Evolutionary conservation across 139 green algal species (phyloP).

Genomic region (Picochlorum sp.): DNA sequence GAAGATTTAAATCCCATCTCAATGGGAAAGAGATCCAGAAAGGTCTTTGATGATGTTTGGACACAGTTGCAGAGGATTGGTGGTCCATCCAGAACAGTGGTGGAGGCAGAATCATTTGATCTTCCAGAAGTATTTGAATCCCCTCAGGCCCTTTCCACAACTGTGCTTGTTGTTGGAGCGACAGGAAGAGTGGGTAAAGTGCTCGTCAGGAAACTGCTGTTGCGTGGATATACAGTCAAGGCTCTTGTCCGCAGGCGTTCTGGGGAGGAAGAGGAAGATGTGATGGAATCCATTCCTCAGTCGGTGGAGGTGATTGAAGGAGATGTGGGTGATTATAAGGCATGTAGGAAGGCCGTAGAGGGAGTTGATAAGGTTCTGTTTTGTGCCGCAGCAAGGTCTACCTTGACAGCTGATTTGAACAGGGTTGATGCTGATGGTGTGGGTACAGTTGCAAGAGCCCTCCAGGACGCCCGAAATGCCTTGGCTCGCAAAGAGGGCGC

Average conservation of each 20-base stretch:
- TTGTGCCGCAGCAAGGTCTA: slow-evolving; percentile 49
- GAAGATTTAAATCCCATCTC: slow-evolving; percentile 64
- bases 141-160: slow-evolving; percentile 68
- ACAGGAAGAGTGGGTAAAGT: slow-evolving; percentile 85
- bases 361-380: slow-evolving; percentile 90
- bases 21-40: slow-evolving; percentile 62
- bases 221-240: slow-evolving; percentile 83
- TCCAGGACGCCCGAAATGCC: slow-evolving; percentile 42
- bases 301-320: slow-evolving; percentile 73
- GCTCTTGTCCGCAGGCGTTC: slow-evolving; percentile 59
- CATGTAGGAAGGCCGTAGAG: slow-evolving; percentile 62
- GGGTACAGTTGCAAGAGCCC: slow-evolving; percentile 43
- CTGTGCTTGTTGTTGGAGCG: slow-evolving; percentile 88
- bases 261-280: slow-evolving; percentile 11
- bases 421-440: slow-evolving; percentile 65
- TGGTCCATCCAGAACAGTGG: slow-evolving; percentile 29
- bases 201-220: slow-evolving; percentile 89
- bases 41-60: slow-evolving; percentile 82
- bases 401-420: slow-evolving; percentile 54
- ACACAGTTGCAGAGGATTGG: slow-evolving; percentile 41
- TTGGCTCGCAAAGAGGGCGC: slow-evolving; percentile 6
- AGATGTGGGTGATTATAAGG: slow-evolving; percentile 69
- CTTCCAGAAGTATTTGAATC: slow-evolving; percentile 20
- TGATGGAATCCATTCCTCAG: slow-evolving; percentile 48
- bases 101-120: neutral